phyloP scores from a whole-genome alignment of 2,329 filamentous ascomycete genomes.

The Simplicillium sp. region DNA sequence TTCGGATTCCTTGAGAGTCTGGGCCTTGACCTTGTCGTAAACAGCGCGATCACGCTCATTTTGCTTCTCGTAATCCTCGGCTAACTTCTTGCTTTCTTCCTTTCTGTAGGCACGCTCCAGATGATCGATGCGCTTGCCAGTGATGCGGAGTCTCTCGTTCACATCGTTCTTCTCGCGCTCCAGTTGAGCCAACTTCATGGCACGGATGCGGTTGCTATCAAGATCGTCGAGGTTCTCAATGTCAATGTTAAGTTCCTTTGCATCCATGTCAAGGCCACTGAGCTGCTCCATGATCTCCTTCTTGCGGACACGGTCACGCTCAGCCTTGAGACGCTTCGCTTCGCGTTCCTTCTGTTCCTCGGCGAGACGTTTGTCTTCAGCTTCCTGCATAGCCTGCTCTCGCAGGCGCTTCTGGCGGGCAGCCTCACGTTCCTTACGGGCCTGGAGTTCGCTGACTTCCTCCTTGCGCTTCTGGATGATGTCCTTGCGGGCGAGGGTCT shows the following conservation, averaged over 20 bases:
- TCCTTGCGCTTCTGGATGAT: conserved; percentile 97
- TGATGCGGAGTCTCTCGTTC: conserved; percentile 81
- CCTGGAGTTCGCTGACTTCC: conserved; percentile 78
- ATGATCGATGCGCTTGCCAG: conserved; percentile 93
- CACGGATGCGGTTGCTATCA: conserved; percentile 82
- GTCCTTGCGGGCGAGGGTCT: conserved; percentile 76
- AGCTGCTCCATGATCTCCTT: conserved; percentile 91
- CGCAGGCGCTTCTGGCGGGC: conserved; percentile 79
- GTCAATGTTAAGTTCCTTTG: conserved; percentile 68
- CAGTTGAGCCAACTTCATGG: conserved; percentile 89
- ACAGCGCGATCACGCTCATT: conserved; percentile 66
- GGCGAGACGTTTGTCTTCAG: conserved; percentile 79
- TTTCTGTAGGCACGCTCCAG: conserved; percentile 93
- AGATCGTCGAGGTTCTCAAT: conserved; percentile 75
- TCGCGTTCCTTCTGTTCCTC: conserved; percentile 90
- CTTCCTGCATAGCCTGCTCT: conserved; percentile 80
- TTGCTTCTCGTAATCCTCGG: conserved; percentile 77
- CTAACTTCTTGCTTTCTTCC: conserved; percentile 88
- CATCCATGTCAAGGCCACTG: conserved; percentile 80
- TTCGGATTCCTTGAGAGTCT: conserved; percentile 73
- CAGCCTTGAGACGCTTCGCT: conserved; percentile 72
- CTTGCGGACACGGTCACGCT: conserved; percentile 82
- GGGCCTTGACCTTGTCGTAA: conserved; percentile 69
- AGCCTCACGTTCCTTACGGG: conserved; percentile 85
- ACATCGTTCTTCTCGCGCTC: conserved; percentile 98